These are phyloP conservation scores for Ustilago vetiveriae DNA, from an alignment of 1,284 basidiomycete species.

Conservation along the genomic window DNA sequence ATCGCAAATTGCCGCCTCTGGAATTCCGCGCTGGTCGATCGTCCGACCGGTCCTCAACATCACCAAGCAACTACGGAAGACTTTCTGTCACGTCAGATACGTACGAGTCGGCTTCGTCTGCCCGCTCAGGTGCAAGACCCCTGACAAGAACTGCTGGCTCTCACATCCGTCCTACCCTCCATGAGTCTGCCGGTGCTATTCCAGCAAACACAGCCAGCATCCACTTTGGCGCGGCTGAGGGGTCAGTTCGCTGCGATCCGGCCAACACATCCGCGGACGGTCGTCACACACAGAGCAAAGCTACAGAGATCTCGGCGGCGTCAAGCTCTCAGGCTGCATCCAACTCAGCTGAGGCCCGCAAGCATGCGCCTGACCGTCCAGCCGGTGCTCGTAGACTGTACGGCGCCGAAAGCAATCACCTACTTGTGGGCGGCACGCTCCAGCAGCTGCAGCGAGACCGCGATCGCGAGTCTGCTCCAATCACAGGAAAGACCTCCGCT, in stretches of 20 bases:
- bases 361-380: not conserved
- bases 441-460: slow-evolving; percentile 26
- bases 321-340: not conserved
- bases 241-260: too few species aligned
- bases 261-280: not conserved
- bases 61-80: slow-evolving; percentile 30
- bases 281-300: too few species aligned
- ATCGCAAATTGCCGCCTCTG: slow-evolving; percentile 29
- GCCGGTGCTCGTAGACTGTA: slow-evolving; percentile 4
- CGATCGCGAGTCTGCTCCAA: slow-evolving; percentile 3
- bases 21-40: slow-evolving; percentile 22
- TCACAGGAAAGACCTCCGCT: not conserved
- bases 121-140: slow-evolving; percentile 5
- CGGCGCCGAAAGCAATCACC: slow-evolving; percentile 15
- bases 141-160: slow-evolving; percentile 2
- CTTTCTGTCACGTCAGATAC: slow-evolving; percentile 22
- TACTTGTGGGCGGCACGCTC: slow-evolving; percentile 28
- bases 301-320: not conserved
- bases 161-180: slow-evolving; percentile 7
- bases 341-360: not conserved
- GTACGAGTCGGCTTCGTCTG: slow-evolving; percentile 13
- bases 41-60: slow-evolving; percentile 18
- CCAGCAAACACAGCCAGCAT: not conserved
- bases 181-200: not conserved
- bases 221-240: not conserved